These are phyloP conservation scores for Gautieria morchelliformis DNA, from an alignment of 768 basidiomycete species.

Conservation along the genomic window DNA sequence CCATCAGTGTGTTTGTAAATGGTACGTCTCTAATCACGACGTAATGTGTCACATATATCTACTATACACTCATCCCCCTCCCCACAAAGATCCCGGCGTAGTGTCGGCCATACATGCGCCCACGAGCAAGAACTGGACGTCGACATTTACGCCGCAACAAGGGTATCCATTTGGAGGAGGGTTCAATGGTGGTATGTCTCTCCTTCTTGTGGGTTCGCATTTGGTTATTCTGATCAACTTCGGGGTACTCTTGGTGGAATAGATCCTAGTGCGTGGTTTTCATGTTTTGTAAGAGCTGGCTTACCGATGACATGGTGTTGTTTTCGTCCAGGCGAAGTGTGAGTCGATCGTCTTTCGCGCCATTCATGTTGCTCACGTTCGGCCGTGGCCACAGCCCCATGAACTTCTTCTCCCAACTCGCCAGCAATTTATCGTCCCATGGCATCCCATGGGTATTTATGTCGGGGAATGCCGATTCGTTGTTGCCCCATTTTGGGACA, in stretches of 20 bases:
- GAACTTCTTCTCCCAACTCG: constrained; percentile 53
- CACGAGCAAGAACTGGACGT: constrained; percentile 4
- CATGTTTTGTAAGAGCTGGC: not conserved
- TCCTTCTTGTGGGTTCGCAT: not conserved
- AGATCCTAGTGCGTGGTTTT: constrained; percentile 3
- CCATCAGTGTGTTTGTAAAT: constrained; percentile 3
- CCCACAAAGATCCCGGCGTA: not conserved
- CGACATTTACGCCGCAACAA: not conserved
- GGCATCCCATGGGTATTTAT: constrained; percentile 44
- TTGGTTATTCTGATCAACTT: not conserved
- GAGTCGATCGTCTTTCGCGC: not conserved
- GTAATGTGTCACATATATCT: not conserved
- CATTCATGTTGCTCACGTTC: not conserved
- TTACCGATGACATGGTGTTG: not conserved
- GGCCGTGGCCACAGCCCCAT: constrained; percentile 36
- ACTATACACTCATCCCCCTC: too few species aligned
- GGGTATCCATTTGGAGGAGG: not conserved
- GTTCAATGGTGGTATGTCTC: not conserved
- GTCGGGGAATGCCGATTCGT: constrained; percentile 62
- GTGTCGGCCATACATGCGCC: constrained; percentile 7
- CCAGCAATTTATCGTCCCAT: constrained; percentile 48
- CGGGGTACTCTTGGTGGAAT: not conserved
- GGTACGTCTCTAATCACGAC: not conserved
- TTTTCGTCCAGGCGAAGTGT: not conserved
- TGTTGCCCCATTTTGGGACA: constrained; percentile 52